phyloP scores from a whole-genome alignment of 177 flowering plant species.

The Telopea speciosissima region DNA sequence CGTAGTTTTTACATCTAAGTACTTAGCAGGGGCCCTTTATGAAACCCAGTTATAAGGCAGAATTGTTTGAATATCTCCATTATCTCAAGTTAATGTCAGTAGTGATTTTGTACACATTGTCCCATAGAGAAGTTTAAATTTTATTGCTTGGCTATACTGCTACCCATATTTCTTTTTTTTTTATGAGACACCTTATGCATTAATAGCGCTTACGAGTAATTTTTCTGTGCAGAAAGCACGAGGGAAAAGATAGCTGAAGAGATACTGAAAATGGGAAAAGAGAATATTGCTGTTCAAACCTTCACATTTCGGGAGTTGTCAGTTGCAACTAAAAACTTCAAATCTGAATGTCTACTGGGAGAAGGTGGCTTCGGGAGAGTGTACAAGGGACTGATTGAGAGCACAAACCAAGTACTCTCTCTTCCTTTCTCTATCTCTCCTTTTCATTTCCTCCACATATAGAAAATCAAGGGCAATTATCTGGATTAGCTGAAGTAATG shows the following conservation, averaged over 20 bases:
- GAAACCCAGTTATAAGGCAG: background rate
- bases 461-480: background rate
- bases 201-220: background rate
- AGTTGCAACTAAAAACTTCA: constrained; percentile 25
- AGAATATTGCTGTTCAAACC: constrained; percentile 2
- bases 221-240: constrained; percentile 16
- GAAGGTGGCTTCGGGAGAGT: constrained; percentile 36
- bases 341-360: constrained; percentile 15
- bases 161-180: background rate
- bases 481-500: background rate
- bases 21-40: background rate
- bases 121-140: background rate
- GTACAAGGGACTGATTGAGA: constrained; percentile 21
- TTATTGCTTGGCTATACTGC: background rate
- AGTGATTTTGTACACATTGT: background rate
- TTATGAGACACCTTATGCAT: background rate
- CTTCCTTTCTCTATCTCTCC: background rate
- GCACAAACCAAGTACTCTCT: constrained; percentile 16
- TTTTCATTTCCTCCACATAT: background rate
- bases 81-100: background rate
- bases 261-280: constrained; percentile 15
- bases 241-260: constrained; percentile 12
- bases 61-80: background rate
- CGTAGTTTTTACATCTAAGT: background rate
- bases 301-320: constrained; percentile 18